A percentile compares a stretch with the other conserved stretches of the same genome.
These are phyloP conservation scores for Ophiostoma sp. DNA, from an alignment of 2,329 filamentous ascomycete species.

Conservation along the genomic window DNA sequence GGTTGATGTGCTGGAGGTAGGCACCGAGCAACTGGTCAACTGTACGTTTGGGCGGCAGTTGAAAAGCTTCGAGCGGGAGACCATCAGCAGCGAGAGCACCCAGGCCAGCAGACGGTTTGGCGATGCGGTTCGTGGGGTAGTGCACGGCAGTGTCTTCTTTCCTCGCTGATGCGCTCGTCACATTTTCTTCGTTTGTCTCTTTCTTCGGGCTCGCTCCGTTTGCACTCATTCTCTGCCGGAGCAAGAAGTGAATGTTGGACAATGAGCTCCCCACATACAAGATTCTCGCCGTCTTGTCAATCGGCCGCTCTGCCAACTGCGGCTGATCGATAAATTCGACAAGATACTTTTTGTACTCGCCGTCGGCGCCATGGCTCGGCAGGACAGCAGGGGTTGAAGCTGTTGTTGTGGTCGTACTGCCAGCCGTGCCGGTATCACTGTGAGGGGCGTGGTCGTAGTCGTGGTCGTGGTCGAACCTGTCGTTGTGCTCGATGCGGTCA, in stretches of 20 bases:
- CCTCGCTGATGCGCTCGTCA: neutral
- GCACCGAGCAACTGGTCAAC: slow-evolving; percentile 17
- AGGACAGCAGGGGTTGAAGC: neutral
- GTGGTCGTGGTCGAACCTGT: neutral
- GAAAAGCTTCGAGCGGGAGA: slow-evolving; percentile 19
- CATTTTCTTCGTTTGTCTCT: neutral
- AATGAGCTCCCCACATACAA: slow-evolving; percentile 14
- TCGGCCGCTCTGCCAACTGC: slow-evolving; percentile 10
- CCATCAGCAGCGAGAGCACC: neutral
- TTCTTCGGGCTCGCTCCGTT: neutral
- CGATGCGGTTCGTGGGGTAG: slow-evolving; percentile 9
- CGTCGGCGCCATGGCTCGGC: neutral
- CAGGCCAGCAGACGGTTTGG: neutral
- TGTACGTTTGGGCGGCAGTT: slow-evolving; percentile 15
- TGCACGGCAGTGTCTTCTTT: neutral
- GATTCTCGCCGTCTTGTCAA: slow-evolving; percentile 10
- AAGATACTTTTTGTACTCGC: slow-evolving; percentile 20
- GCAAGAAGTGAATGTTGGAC: slow-evolving; percentile 17
- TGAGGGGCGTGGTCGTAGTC: neutral
- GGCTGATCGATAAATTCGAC: slow-evolving; percentile 19
- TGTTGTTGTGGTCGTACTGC: neutral
- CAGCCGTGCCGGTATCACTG: neutral
- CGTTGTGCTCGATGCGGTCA: neutral
- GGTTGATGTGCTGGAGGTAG: slow-evolving; percentile 21
- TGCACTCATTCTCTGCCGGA: neutral